Evolutionary conservation across 148 eudicot species (phyloP).

Genomic region (Drosera capensis): DNA sequence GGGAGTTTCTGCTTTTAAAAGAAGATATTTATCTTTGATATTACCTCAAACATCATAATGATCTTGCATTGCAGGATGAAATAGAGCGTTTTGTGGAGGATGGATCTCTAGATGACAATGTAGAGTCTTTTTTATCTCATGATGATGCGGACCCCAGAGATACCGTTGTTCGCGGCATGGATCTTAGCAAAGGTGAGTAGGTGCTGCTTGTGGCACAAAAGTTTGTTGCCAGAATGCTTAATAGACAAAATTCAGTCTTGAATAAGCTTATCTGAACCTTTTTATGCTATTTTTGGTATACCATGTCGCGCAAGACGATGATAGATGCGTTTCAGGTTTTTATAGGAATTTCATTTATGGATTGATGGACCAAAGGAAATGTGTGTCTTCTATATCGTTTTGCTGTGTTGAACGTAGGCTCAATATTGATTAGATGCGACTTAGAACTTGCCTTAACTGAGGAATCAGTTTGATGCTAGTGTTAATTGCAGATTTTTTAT

Average conservation of each 20-base stretch:
- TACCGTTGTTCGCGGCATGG: conserved; percentile 57
- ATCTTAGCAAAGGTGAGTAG: conserved; percentile 64
- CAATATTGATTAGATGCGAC: no score
- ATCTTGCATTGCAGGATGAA: conserved; percentile 68
- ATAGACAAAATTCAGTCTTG: not conserved
- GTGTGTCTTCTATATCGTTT: no score
- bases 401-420: no score
- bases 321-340: no score
- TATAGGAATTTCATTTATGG: no score
- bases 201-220: not conserved
- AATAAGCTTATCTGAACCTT: not conserved
- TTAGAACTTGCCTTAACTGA: no score
- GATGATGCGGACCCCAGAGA: conserved; percentile 73
- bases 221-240: not conserved
- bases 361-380: no score
- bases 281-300: not conserved
- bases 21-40: no score
- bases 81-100: conserved; percentile 86
- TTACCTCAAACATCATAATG: conserved; percentile 59
- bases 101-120: conserved; percentile 85
- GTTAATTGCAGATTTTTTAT: no score
- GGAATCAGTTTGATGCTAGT: no score
- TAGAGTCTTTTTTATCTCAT: conserved; percentile 85
- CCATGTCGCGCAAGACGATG: no score
- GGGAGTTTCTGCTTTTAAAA: no score